These are phyloP conservation scores for Eutrema heterophyllum DNA, from an alignment of 345 rosid species.

Conservation along the genomic window DNA sequence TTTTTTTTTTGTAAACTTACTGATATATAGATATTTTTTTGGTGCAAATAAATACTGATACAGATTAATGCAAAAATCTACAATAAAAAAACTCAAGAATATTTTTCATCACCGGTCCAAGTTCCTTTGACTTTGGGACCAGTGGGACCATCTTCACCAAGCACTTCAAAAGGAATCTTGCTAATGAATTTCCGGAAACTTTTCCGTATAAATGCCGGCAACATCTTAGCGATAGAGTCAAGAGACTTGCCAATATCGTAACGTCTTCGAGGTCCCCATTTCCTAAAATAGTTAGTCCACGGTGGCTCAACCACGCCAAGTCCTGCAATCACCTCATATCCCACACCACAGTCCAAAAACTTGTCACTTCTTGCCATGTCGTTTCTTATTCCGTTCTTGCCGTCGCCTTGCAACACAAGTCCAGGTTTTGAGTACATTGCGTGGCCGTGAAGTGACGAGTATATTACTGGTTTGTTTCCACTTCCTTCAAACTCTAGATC, in stretches of 20 bases:
- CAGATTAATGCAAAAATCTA: background rate
- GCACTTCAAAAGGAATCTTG: slow-evolving; percentile 43
- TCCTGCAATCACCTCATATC: slow-evolving; percentile 42
- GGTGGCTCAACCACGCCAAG: slow-evolving; percentile 36
- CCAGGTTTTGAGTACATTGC: slow-evolving; percentile 67
- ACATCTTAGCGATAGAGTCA: slow-evolving; percentile 32
- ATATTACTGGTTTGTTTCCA: slow-evolving; percentile 44
- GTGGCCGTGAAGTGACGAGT: slow-evolving; percentile 65
- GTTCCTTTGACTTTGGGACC: slow-evolving; percentile 57
- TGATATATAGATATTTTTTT: too few species aligned
- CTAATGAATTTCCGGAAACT: slow-evolving; percentile 37
- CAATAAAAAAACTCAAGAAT: background rate
- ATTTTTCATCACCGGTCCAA: slow-evolving; percentile 56
- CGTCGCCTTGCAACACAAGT: slow-evolving; percentile 58
- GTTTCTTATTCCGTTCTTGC: slow-evolving; percentile 53
- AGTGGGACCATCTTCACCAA: slow-evolving; percentile 70
- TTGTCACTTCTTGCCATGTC: slow-evolving; percentile 55
- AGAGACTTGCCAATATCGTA: slow-evolving; percentile 37
- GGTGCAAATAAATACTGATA: background rate
- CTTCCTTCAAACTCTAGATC: slow-evolving; percentile 46
- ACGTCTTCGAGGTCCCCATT: slow-evolving; percentile 65
- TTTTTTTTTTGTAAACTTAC: too few species aligned
- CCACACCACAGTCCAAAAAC: slow-evolving; percentile 37
- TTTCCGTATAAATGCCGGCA: slow-evolving; percentile 42
- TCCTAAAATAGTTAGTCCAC: slow-evolving; percentile 54